phyloP scores from a whole-genome alignment of 202 grass and related monocot genomes.

The Panicum hallii region DNA sequence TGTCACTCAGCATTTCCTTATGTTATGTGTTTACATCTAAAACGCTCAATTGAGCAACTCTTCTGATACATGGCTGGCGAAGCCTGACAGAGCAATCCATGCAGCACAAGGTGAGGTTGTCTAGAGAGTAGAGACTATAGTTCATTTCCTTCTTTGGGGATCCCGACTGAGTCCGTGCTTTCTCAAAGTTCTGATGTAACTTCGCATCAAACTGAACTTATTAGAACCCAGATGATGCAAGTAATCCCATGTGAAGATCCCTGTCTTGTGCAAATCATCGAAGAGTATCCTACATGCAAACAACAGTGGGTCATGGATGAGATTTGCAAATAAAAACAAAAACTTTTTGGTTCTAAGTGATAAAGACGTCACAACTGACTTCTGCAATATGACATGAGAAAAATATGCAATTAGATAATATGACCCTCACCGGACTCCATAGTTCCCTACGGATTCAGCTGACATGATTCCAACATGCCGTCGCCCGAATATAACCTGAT shows the following conservation, averaged over 20 bases:
- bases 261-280: slow-evolving; percentile 96
- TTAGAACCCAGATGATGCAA: slow-evolving; percentile 82
- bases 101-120: not conserved
- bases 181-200: slow-evolving; percentile 84
- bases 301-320: not conserved
- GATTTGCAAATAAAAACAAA: slow-evolving; percentile 10
- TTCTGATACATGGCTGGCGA: slow-evolving; percentile 1
- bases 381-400: slow-evolving; percentile 1
- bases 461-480: slow-evolving; percentile 91
- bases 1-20: not conserved
- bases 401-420: slow-evolving; percentile 9
- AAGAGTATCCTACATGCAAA: slow-evolving; percentile 76
- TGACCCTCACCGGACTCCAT: slow-evolving; percentile 74
- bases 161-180: slow-evolving; percentile 78
- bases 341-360: not conserved
- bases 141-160: slow-evolving; percentile 72
- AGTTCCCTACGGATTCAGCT: slow-evolving; percentile 92
- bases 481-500: slow-evolving; percentile 86
- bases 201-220: slow-evolving; percentile 76
- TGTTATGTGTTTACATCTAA: not conserved
- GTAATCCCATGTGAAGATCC: slow-evolving; percentile 99
- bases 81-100: not conserved
- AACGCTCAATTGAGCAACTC: slow-evolving; percentile 1
- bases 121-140: not conserved
- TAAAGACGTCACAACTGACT: not conserved